Evolutionary conservation across 176 grass and related monocot genomes (phyloP), one percentile per base, ranked within the genome.

Genomic region (Phoenix roebelenii): DNA sequence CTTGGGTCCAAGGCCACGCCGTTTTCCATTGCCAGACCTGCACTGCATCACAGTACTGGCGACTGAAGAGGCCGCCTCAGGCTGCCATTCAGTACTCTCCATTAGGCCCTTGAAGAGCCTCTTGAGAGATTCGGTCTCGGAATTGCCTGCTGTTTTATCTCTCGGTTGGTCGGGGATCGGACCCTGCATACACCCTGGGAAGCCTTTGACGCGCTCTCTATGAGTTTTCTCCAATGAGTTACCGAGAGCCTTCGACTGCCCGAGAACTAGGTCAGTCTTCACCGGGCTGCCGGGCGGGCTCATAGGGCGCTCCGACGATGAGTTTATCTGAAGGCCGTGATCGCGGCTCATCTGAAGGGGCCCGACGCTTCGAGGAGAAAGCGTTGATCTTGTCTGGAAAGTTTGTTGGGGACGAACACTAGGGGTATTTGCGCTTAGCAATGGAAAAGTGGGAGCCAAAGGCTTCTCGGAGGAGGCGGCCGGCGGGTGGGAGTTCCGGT

Each of bases 71-170:
- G 81, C 81, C 0, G 87, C 87, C 54, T 98, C 87, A 4, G 78
- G 75, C 15, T 98, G 93, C 84, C 84, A 88, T 18, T 78, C 48
- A 50, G 81, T 87, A 24, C 80, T 66, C 22, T 77, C 69, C 25
- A 72, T 58, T 1, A 96, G 74, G 52, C 87, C 71, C 74, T 77
- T 77, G 48, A 24, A 60, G 18, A 98, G 79, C 51, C 58, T 24
- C 16, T 85, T 79, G n/a, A 62, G 59, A 28, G 49, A 50, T 19
- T 62, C 15, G 10, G 35, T 44, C 2, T 44, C 35, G 35, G 35
- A 44, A 44, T 12, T 44, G 35, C 35, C 7, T 7, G 1, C 35
- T 44, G 10, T 44, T 44, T 12, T 44, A 12, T 44, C 10, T 2
- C 35, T 44, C 3, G 35, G 35, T 14, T 44, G 9, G 10, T 44